Percentiles rank a stretch among this genome's conserved stretches.
These are phyloP conservation scores for Rubroboletus satanas DNA, from an alignment of 768 basidiomycete species.

Conservation along the genomic window DNA sequence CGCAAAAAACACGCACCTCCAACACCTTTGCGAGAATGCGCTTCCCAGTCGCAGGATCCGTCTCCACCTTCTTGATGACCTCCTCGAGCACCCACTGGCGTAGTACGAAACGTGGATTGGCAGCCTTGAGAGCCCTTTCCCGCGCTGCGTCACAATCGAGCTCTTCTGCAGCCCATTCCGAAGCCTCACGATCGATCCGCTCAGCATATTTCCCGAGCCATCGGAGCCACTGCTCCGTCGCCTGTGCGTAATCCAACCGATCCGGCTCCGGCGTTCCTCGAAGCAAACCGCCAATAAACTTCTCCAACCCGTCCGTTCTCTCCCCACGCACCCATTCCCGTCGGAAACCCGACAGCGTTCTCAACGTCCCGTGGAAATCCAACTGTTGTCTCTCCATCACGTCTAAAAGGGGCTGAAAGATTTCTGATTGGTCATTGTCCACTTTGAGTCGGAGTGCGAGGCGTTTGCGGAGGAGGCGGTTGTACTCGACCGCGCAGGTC, in stretches of 20 bases:
- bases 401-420: constrained; percentile 69
- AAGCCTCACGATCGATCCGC: constrained; percentile 52
- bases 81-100: constrained; percentile 97
- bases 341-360: constrained; percentile 62
- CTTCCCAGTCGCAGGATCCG: constrained; percentile 59
- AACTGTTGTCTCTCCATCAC: constrained; percentile 68
- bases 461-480: constrained; percentile 69
- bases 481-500: constrained; percentile 62
- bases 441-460: constrained; percentile 66
- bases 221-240: constrained; percentile 47
- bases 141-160: constrained; percentile 44
- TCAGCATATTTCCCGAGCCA: constrained; percentile 66
- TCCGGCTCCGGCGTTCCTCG: constrained; percentile 44
- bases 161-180: constrained; percentile 40
- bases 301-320: constrained; percentile 27
- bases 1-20: constrained; percentile 46
- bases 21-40: constrained; percentile 75
- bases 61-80: constrained; percentile 73
- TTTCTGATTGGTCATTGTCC: constrained; percentile 51
- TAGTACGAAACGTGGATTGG: constrained; percentile 89
- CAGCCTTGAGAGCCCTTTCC: constrained; percentile 46
- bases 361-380: constrained; percentile 90
- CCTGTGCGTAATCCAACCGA: constrained; percentile 40
- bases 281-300: constrained; percentile 46
- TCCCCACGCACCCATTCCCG: constrained; percentile 31